These are phyloP conservation scores for Coemansia sp. DNA, from an alignment of 192 early-diverging fungal species.

Conservation along the genomic window DNA sequence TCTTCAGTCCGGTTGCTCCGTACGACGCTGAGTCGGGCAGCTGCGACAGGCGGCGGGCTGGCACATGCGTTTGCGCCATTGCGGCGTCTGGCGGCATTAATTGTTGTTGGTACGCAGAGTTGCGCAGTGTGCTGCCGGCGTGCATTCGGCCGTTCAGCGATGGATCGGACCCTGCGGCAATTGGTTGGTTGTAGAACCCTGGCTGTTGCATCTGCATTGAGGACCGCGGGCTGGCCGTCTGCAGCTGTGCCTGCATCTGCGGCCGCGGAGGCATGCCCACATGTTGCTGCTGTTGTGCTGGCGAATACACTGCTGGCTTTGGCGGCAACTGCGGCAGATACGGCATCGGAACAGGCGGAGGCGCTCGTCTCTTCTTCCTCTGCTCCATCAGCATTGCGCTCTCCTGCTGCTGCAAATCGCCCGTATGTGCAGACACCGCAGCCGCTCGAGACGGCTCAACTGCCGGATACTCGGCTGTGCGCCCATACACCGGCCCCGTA, in stretches of 20 bases:
- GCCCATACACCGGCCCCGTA: conserved; percentile 25
- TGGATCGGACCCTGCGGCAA: conserved; percentile 44
- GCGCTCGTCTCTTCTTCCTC: not conserved
- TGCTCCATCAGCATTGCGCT: not conserved
- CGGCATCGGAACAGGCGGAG: not conserved
- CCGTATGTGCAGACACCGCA: not conserved
- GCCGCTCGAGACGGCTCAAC: conserved; percentile 3
- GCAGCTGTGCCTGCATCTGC: not conserved
- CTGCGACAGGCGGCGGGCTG: conserved; percentile 1
- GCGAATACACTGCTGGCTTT: not conserved
- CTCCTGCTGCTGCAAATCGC: not conserved
- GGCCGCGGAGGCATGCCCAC: not conserved
- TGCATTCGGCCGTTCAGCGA: conserved; percentile 49
- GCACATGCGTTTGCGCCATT: not conserved
- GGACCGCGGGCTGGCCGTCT: not conserved
- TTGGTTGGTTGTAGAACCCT: conserved; percentile 31
- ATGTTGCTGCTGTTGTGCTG: not conserved
- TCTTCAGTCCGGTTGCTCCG: conserved; percentile 71
- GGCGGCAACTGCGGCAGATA: not conserved
- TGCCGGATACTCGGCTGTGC: conserved; percentile 8
- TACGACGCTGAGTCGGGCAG: conserved; percentile 51
- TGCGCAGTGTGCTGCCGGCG: conserved; percentile 32
- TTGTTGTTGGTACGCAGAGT: conserved; percentile 20
- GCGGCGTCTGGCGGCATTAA: not conserved
- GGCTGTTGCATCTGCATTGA: conserved; percentile 10